phyloP scores from a whole-genome alignment of 345 rosid species.

The Populus tremula region DNA sequence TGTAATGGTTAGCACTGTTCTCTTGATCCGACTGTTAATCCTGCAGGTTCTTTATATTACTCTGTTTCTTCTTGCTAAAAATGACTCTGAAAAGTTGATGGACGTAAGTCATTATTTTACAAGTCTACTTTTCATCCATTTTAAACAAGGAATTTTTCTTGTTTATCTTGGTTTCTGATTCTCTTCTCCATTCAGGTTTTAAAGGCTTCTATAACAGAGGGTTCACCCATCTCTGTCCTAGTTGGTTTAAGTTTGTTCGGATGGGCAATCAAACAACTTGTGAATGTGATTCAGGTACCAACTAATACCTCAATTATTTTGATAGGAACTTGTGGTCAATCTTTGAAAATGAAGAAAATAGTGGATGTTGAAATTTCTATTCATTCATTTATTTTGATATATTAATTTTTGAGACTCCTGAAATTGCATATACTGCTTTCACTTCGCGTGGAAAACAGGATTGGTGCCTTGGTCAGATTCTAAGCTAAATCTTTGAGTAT shows the following conservation, averaged over 20 bases:
- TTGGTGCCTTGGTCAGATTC: background rate
- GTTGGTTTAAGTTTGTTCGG: constrained; percentile 66
- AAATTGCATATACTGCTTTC: background rate
- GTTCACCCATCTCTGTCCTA: constrained; percentile 49
- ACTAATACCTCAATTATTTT: constrained; percentile 7
- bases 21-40: constrained; percentile 9
- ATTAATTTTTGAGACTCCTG: background rate
- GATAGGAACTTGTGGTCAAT: background rate
- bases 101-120: constrained; percentile 46
- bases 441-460: background rate
- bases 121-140: background rate
- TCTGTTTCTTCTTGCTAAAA: constrained; percentile 63
- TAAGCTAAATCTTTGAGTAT: background rate
- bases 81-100: constrained; percentile 53
- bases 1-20: background rate
- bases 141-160: background rate
- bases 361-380: constrained; percentile 2
- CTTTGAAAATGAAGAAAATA: background rate
- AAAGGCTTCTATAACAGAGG: constrained; percentile 36
- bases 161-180: constrained; percentile 9
- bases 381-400: background rate
- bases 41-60: constrained; percentile 79
- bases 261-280: constrained; percentile 74
- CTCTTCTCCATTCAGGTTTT: constrained; percentile 47
- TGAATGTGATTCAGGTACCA: constrained; percentile 81